Base-by-base conservation (phyloP, 2,329 filamentous ascomycete genomes). In the Neofusicoccum cordaticola region DNA sequence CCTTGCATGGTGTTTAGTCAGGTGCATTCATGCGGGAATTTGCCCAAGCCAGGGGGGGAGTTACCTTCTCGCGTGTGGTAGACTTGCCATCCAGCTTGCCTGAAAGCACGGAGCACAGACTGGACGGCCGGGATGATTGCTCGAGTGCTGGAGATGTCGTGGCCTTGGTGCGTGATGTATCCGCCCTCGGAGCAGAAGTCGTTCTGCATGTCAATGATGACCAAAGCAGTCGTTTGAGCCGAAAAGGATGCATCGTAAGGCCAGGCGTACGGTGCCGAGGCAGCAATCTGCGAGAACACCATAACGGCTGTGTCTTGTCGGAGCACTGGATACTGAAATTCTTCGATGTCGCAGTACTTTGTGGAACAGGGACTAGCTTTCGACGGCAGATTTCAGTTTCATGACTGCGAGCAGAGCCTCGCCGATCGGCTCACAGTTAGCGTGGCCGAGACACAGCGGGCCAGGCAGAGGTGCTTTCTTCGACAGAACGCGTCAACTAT, bases 11-110 rank as follows among this genome's bases (percentile, higher is more conserved):
- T 39, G 7, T 8, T 15, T 8, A 15, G 51, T 56, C 42, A 48
- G 51, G 17, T 56, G 31, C 17, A 2, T 3, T 48, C 6, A 15
- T 41, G 27, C 17, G 7, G 11, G 27, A 4, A n/a, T 11, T n/a
- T 15, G 50, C 15, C 15, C 13, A 57, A 12, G 12, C 4, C 22
- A 37, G n/a, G 39, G 39, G 41, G 4, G 9, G 7, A 22, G 17
- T 7, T 35, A 64, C 62, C 83, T 74, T 85, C 82, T 8, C 83
- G 77, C 5, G 83, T 84, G 71, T 84, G 80, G 56, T 81, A 78
- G 34, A 85, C 72, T 11, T 79, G 75, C 47, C 80, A 80, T 1
- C 74, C 72, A 15, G 76, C 69, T 0, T 66, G 48, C 4, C 83
- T 81, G 65, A 80, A 83, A 0, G 73, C 68, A 4, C 70, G 67